Evolutionary conservation across 768 basidiomycete species (phyloP).

Genomic region (Pholiota conissans): DNA sequence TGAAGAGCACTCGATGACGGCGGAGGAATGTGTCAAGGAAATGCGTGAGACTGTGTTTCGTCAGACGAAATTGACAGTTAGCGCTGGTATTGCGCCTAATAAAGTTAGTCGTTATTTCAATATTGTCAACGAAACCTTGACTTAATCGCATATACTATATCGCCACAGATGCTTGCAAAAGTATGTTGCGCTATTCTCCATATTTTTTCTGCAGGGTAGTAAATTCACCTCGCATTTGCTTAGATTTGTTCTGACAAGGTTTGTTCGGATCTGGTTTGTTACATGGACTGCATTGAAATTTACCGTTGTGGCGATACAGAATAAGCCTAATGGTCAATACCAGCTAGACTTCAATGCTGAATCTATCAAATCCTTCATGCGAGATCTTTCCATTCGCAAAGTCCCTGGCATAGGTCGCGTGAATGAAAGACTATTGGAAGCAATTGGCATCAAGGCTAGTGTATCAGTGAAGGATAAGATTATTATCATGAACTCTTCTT

Average conservation of each 20-base stretch:
- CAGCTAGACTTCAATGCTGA: slow-evolving; percentile 65
- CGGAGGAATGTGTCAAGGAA: slow-evolving; percentile 74
- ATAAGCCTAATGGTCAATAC: slow-evolving; percentile 95
- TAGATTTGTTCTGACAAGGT: slow-evolving; percentile 95
- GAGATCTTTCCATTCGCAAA: slow-evolving; percentile 79
- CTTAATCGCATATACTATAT: slow-evolving; percentile 16
- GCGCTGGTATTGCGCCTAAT: slow-evolving; percentile 95
- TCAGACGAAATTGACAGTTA: slow-evolving; percentile 87
- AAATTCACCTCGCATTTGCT: background rate
- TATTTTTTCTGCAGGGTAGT: background rate
- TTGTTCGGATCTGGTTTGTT: slow-evolving; percentile 9
- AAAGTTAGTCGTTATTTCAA: slow-evolving; percentile 53
- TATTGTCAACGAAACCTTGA: slow-evolving; percentile 3
- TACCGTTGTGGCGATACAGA: slow-evolving; percentile 40
- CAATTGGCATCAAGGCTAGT: slow-evolving; percentile 80
- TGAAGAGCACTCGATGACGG: slow-evolving; percentile 56
- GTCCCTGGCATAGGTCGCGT: slow-evolving; percentile 91
- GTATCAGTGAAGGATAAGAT: background rate
- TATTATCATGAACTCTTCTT: background rate
- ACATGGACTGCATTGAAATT: background rate
- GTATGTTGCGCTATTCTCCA: slow-evolving; percentile 34
- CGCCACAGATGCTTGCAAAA: slow-evolving; percentile 83
- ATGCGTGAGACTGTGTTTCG: slow-evolving; percentile 73
- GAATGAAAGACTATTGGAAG: slow-evolving; percentile 82
- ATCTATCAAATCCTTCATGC: slow-evolving; percentile 75